A percentile compares a stretch with the other conserved stretches of the same genome.
These are phyloP conservation scores for Euphorbia tirucalli DNA, from an alignment of 345 rosid species.

Conservation along the genomic window DNA sequence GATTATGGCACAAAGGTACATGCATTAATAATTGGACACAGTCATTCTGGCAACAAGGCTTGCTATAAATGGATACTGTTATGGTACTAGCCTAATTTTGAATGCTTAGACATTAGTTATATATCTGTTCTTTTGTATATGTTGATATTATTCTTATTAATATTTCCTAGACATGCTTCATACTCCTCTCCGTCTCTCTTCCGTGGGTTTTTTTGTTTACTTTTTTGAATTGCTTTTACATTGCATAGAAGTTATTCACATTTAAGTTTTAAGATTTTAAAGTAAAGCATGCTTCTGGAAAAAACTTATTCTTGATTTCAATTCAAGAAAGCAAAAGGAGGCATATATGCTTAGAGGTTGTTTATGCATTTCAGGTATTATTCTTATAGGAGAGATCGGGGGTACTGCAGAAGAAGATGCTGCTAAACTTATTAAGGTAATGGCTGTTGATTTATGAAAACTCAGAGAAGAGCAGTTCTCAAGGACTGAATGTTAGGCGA, in stretches of 20 bases:
- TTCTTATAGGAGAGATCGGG: conserved; percentile 94
- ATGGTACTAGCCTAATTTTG: not conserved
- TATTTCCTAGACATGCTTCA: not conserved
- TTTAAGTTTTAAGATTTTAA: no score
- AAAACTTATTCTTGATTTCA: no score
- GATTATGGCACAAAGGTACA: not conserved
- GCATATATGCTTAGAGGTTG: not conserved
- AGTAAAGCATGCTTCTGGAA: no score
- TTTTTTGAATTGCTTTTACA: not conserved
- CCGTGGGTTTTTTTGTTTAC: not conserved
- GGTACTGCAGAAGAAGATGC: conserved; percentile 99
- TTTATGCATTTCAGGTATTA: conserved; percentile 51
- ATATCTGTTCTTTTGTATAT: not conserved
- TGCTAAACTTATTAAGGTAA: conserved; percentile 79
- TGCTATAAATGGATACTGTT: not conserved
- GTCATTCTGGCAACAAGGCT: not conserved
- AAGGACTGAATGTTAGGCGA: not conserved
- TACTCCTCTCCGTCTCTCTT: not conserved
- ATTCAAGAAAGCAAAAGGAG: not conserved
- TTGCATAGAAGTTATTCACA: not conserved
- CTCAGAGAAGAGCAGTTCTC: not conserved
- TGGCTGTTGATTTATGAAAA: not conserved
- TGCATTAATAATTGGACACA: not conserved
- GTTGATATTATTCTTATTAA: not conserved
- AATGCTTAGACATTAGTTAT: not conserved